Evolutionary conservation across 169 alveolate species (phyloP).

Genomic region (Eimeria praecox): DNA sequence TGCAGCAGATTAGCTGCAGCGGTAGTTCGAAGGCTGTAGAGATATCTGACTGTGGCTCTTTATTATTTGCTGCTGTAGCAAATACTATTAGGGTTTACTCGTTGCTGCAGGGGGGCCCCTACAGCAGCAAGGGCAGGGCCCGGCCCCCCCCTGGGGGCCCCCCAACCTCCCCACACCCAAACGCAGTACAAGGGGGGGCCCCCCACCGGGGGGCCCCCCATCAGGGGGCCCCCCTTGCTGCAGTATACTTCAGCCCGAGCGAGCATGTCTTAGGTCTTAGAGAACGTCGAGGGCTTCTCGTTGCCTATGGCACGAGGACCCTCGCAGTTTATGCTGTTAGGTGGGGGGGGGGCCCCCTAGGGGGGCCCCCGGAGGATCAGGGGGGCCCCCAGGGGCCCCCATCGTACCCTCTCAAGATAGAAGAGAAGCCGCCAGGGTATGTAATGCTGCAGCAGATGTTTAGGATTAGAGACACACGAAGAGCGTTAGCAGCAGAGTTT

Average conservation of each 20-base stretch:
- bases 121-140: neutral
- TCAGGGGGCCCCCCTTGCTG: constrained; percentile 46
- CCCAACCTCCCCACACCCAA: no score
- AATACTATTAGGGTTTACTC: constrained; percentile 22
- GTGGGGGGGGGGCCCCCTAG: constrained; percentile 43
- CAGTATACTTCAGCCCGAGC: constrained; percentile 21
- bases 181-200: neutral
- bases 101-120: constrained; percentile 17
- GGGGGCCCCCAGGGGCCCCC: constrained; percentile 49
- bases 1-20: neutral
- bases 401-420: no score
- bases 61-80: constrained; percentile 15
- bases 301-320: neutral
- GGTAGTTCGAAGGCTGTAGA: constrained; percentile 2
- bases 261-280: neutral
- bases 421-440: no score
- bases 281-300: constrained; percentile 2
- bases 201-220: constrained; percentile 39
- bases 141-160: constrained; percentile 3
- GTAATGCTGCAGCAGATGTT: constrained; percentile 17
- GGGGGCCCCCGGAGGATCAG: constrained; percentile 1
- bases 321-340: neutral
- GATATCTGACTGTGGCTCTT: neutral
- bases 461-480: neutral
- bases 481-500: constrained; percentile 2